Percentiles rank a stretch among this genome's conserved stretches.
phyloP scores from a whole-genome alignment of 2,329 filamentous ascomycete genomes.

The Claviceps sp. region DNA sequence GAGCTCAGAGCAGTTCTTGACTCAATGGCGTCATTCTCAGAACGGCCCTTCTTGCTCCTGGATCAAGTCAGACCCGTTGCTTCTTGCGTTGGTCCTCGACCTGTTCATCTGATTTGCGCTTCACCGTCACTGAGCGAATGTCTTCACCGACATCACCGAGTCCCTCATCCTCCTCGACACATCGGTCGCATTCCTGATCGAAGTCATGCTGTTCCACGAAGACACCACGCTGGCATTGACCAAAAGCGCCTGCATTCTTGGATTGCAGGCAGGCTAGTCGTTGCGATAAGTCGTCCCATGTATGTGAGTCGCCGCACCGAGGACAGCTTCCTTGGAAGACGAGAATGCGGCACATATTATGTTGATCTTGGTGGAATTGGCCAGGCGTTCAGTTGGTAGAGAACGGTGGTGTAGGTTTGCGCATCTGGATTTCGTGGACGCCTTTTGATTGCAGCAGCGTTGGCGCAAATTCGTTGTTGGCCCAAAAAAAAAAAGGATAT shows the following conservation, averaged over 20 bases:
- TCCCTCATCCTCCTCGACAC: conserved; percentile 27
- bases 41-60: not conserved
- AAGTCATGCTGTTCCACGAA: conserved; percentile 29
- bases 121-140: conserved; percentile 7
- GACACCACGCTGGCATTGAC: conserved; percentile 28
- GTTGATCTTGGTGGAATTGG: not conserved
- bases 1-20: no score
- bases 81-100: conserved; percentile 15
- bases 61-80: conserved; percentile 16
- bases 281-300: conserved; percentile 31
- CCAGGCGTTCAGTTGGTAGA: not conserved
- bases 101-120: conserved; percentile 11
- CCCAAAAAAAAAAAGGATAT: not conserved
- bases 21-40: not conserved
- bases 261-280: conserved; percentile 34
- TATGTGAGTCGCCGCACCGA: conserved; percentile 25
- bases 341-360: conserved; percentile 32
- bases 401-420: not conserved
- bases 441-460: not conserved
- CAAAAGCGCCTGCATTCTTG: conserved; percentile 33
- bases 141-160: conserved; percentile 27
- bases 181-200: conserved; percentile 34
- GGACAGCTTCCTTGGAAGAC: conserved; percentile 31
- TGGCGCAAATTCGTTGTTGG: not conserved
- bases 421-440: not conserved